Base-by-base conservation (phyloP, 2,329 filamentous ascomycete species). In the Knoxdaviesia capensis region DNA sequence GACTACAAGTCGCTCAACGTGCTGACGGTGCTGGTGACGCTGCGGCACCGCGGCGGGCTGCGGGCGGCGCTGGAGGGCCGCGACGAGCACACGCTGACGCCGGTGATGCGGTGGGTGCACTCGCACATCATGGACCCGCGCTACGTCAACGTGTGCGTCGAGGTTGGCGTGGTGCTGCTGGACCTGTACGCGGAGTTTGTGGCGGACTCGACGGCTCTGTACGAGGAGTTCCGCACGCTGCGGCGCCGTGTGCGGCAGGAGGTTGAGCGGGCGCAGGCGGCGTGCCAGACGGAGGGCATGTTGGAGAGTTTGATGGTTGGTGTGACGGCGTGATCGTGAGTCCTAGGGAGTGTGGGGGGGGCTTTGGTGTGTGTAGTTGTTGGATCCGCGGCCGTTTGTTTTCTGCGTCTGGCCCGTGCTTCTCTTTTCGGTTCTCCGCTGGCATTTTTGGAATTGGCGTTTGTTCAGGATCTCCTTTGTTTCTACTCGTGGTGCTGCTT, bases 121-220 rank as follows among this genome's bases (percentile, higher is more conserved):
- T 77, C 73, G 50, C 75, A 88, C 59, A 80, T 98, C 50, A 69
- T 77, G 35, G 80, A 94, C 55, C 84, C 88, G 33, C 75, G 83
- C 43, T 81, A 90, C 56, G 76, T 90, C 39, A 71, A 70, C 46
- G 63, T 94, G 33, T 86, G 83, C 53, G 80, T 86, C 29, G 88
- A 96, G 57, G 74, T 90, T 28, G 78, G 80, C 10, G 71, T 92
- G 52, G 69, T 86, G 45, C 65, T 96, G 34, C 64, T 96, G 20
- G 88, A 98, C 53, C 64, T 96, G 34, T 98, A 96, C 57, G 77
- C 80, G 31, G 78, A 83, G 54, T 80, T 85, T 50, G 68, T 86
- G 29, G 81, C 74, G 2, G 75, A 77, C 40, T 86, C 80, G 34
- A 67, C 72, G 6, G 76, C 82, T 55, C 70, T 96, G 43, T 77